phyloP scores from a whole-genome alignment of 371 early-diverging fungal species.

The Mortierella sp. region DNA sequence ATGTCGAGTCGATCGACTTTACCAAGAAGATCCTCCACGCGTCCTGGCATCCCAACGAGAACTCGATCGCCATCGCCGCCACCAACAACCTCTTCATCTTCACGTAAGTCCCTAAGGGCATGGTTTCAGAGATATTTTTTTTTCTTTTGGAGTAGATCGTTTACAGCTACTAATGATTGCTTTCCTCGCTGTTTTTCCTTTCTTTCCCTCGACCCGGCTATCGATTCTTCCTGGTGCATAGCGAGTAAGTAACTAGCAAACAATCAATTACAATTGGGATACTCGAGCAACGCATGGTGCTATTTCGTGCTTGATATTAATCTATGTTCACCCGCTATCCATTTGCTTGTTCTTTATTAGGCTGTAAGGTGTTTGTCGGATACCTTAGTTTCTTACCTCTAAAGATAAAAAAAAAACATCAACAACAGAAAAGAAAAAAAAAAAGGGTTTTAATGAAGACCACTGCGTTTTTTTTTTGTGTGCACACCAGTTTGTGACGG shows the following conservation, averaged over 20 bases:
- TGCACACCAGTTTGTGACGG: background rate
- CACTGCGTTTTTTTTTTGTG: background rate
- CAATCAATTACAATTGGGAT: background rate
- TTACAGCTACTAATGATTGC: too few species aligned
- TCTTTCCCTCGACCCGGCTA: background rate
- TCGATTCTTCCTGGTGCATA: background rate
- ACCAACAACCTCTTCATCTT: constrained; percentile 98
- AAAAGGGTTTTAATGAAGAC: background rate
- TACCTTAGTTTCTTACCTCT: background rate
- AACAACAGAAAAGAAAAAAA: background rate
- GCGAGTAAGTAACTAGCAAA: background rate
- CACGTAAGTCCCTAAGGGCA: constrained; percentile 64
- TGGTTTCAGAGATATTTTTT: background rate
- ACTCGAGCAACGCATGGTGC: background rate
- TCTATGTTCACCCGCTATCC: background rate
- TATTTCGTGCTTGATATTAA: background rate
- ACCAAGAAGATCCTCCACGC: constrained; percentile 97
- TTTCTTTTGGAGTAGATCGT: background rate
- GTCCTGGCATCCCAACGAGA: constrained; percentile 98
- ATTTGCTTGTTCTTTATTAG: background rate
- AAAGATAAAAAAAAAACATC: constrained; percentile 8
- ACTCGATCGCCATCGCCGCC: constrained; percentile 96
- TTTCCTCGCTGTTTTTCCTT: background rate
- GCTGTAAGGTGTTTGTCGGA: background rate
- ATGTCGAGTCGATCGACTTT: constrained; percentile 90